Conservation (phyloP, 331 rosid genomes). For the Malus hybrid region DNA sequence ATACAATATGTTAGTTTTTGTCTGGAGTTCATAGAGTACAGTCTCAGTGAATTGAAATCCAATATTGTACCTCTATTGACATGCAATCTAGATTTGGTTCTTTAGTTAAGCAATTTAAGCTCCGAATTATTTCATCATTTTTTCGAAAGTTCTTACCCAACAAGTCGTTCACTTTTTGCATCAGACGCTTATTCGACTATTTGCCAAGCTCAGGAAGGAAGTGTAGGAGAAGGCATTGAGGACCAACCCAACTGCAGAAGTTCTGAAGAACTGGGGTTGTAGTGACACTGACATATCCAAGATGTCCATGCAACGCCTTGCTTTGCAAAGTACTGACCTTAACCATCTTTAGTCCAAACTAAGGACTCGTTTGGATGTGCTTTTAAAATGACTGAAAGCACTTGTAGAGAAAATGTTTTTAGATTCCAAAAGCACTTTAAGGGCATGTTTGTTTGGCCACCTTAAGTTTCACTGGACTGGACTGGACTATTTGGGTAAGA, state of each 20-base stretch:
- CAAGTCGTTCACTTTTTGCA: slow-evolving; percentile 17
- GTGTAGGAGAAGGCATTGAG: slow-evolving; percentile 10
- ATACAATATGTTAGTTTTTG: not conserved
- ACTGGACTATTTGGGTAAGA: too few species aligned
- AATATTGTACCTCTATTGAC: not conserved
- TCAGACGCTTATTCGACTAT: slow-evolving; percentile 46
- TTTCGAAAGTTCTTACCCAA: not conserved
- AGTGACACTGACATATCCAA: slow-evolving; percentile 35
- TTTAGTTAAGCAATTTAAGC: slow-evolving; percentile 6
- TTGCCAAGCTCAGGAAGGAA: slow-evolving; percentile 28
- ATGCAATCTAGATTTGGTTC: slow-evolving; percentile 26
- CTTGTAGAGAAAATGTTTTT: too few species aligned
- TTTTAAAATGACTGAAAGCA: too few species aligned
- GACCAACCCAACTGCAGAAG: slow-evolving; percentile 26
- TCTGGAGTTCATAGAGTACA: not conserved
- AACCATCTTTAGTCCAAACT: slow-evolving; percentile 41
- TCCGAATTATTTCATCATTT: slow-evolving; percentile 6
- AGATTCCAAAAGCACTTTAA: too few species aligned
- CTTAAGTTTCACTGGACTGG: too few species aligned
- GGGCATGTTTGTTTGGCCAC: too few species aligned
- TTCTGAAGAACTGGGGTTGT: slow-evolving; percentile 65
- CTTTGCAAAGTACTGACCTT: slow-evolving; percentile 38
- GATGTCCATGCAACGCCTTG: slow-evolving; percentile 39
- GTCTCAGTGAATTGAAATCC: not conserved
- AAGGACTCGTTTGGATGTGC: too few species aligned